Evolutionary conservation across 2,329 filamentous ascomycete genomes (phyloP), one percentile per base, ranked within the genome.

Genomic region (Penicillium sp.): DNA sequence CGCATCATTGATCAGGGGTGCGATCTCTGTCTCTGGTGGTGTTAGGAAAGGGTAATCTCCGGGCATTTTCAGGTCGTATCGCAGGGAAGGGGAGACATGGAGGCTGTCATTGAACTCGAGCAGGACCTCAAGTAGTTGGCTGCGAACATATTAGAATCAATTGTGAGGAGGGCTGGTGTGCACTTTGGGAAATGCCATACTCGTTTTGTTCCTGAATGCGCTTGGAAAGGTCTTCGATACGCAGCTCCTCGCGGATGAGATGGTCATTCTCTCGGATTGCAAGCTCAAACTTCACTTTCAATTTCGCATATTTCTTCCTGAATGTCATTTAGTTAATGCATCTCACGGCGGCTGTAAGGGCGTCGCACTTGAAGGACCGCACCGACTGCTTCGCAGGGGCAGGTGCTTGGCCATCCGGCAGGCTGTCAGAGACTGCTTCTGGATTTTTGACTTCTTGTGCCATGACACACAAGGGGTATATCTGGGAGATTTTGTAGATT

Each of bases 201-300:
- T 97, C 91, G 56, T 95, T 95, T 69, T 96, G 86, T 57, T 94
- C 82, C 41, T 88, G 85, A 45, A 98, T 77, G 36, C 89, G 79
- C 64, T 87, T 89, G 15, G 88, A 86, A 3, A 87, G 85, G 51
- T 84, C 81, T 46, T 85, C 79, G 25, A 90, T 86, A 65, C 85
- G 84, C 60, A 88, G 83, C 68, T 96, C 90, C 50, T 89, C 80
- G 53, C 79, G 80, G 69, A 91, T 89, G 43, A 73, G 54, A n/a
- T 49, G 53, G 38, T 67, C 69, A 41, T 64, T 81, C 23, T 90
- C 86, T 66, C 84, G 83, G 64, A 87, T 86, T 65, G 93, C 89
- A 39, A 86, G 77, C 56, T 81, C 81, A 68, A 93, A 93, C 45
- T 93, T 76, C 39, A 83, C 78, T 67, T 94, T 93, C 63, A 87